Base-by-base conservation (phyloP, 225 moss, liverwort and hornwort genomes). In the Pseudoscleropodium purum region DNA sequence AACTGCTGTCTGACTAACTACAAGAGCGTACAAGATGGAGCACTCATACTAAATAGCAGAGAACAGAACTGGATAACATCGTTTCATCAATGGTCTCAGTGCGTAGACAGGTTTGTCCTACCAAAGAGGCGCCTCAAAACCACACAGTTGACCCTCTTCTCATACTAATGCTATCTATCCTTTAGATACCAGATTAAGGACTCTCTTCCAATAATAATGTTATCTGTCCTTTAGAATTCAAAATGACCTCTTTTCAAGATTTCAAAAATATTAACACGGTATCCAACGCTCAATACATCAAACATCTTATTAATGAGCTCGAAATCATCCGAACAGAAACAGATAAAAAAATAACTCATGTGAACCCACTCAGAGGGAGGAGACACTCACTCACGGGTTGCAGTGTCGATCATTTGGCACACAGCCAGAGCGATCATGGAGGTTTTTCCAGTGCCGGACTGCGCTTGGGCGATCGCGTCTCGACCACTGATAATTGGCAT, bases 371-470 rank as follows among this genome's bases (percentile, higher is more conserved):
- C 36, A 56, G n/a, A 49, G 41, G 79, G 83, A 84, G 73, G 75
- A 87, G 87, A 82, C 60, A 91, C 93, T 93, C 91, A 93, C 93
- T 93, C 93, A 89, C 93, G 93, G 30, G 91, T 93, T n/a, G 93
- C 87, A 79, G 92, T 93, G 51, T 93, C 92, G 83, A 91, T 93
- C 93, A 92, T 93, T 89, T 93, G 93, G 84, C 93, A 92, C 76
- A 96, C 90, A 80, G 94, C 70, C 61, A 94, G 88, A 34, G 91
- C 92, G 73, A 92, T 92, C 93, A 93, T 96, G 63, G 96, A 95
- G 6, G 96, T 96, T 89, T 96, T 96, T 56, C 96, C 96, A 7
- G 96, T 96, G 87, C 96, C 96, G 39, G 96, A 96, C 91, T 96
- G 96, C 67, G 96, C 96, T 76, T 96, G 96, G 15, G 95, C 95